These are phyloP conservation scores for Chaetomium strumarium DNA, from an alignment of 2,329 filamentous ascomycete species.

Conservation along the genomic window DNA sequence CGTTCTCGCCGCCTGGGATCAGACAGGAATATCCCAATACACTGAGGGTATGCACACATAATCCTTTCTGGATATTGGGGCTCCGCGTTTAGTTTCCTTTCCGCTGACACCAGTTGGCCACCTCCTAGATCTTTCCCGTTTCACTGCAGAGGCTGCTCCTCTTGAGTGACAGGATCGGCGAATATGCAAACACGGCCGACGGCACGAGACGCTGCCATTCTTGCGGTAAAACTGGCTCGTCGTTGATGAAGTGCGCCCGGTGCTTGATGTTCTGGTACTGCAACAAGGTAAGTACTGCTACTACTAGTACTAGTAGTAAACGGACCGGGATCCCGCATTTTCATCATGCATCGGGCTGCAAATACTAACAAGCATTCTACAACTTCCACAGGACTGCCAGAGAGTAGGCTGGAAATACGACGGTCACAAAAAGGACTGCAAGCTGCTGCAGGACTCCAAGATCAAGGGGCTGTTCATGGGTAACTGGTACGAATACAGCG, in stretches of 20 bases:
- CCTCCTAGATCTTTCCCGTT: background rate
- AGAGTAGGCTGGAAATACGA: background rate
- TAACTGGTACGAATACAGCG: background rate
- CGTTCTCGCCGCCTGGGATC: background rate
- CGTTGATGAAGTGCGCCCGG: background rate
- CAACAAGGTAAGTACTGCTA: background rate
- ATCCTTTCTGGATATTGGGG: too few relatives aligned
- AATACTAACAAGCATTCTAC: background rate
- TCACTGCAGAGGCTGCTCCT: background rate
- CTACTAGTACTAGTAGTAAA: too few relatives aligned
- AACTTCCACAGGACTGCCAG: background rate
- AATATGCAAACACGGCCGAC: background rate
- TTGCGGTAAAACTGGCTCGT: background rate
- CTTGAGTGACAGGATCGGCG: background rate
- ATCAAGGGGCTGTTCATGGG: too few relatives aligned
- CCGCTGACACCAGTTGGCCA: background rate
- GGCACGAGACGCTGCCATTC: background rate
- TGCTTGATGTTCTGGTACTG: background rate
- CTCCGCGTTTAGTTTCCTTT: background rate
- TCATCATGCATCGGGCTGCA: background rate
- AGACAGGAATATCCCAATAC: background rate
- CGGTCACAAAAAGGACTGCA: background rate
- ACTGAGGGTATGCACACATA: background rate
- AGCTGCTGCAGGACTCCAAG: background rate
- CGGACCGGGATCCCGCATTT: too few relatives aligned